These are phyloP conservation scores for Phaseolus lunatus DNA, from an alignment of 306 rosid species.

Conservation along the genomic window DNA sequence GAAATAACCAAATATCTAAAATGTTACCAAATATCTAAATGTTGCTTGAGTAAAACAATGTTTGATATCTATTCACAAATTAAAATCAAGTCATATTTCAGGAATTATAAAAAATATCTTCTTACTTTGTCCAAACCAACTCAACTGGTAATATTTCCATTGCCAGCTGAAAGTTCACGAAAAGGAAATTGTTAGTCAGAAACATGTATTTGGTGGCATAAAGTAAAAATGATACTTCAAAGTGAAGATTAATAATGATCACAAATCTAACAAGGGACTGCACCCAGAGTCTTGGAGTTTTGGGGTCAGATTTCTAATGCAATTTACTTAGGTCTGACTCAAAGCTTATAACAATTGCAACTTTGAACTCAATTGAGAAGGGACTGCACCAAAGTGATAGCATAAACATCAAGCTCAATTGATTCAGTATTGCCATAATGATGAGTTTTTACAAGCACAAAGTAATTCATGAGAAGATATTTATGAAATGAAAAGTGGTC, in stretches of 20 bases:
- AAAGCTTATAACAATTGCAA: constrained; percentile 71
- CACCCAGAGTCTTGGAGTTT: constrained; percentile 88
- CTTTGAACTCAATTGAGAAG: constrained; percentile 89
- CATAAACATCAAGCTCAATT: constrained; percentile 36
- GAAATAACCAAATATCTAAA: constrained; percentile 23
- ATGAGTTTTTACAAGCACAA: not conserved
- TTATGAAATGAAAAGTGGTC: constrained; percentile 3
- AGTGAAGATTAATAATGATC: constrained; percentile 22
- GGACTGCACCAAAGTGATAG: constrained; percentile 65
- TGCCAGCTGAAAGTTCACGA: constrained; percentile 66
- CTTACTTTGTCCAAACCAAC: constrained; percentile 67
- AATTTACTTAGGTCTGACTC: constrained; percentile 77
- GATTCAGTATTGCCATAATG: not conserved
- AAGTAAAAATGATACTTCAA: constrained; percentile 33
- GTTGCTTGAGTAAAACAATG: not conserved
- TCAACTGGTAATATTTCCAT: constrained; percentile 88
- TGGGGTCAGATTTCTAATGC: constrained; percentile 77
- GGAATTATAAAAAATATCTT: not conserved
- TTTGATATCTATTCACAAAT: not conserved
- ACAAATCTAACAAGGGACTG: constrained; percentile 7
- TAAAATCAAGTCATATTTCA: constrained; percentile 17
- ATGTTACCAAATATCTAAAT: too few relatives aligned
- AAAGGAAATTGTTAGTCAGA: constrained; percentile 22
- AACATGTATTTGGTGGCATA: too few relatives aligned
- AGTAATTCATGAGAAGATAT: constrained; percentile 12